Percentiles rank a stretch among this genome's conserved stretches.
Conservation (phyloP, 441 rosid genomes). For the Capsella rubella region DNA sequence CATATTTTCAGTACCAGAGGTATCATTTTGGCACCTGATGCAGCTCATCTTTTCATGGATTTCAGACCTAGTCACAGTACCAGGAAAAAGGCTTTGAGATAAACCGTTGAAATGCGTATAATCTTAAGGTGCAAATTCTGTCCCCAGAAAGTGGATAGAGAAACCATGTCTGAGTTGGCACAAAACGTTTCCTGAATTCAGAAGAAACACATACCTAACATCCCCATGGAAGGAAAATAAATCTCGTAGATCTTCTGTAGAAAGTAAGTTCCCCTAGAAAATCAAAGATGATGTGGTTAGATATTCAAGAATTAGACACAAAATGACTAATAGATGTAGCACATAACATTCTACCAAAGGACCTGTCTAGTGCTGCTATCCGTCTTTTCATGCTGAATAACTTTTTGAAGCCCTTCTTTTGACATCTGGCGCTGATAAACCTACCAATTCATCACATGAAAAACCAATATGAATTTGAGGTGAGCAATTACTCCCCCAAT, state of each 20-base stretch:
- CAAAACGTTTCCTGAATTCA: background rate
- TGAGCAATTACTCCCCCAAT: slow-evolving; percentile 26
- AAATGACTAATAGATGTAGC: slow-evolving; percentile 27
- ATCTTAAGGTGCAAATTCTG: slow-evolving; percentile 11
- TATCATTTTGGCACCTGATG: slow-evolving; percentile 62
- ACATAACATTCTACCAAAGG: slow-evolving; percentile 28
- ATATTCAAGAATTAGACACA: slow-evolving; percentile 26
- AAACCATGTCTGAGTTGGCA: background rate
- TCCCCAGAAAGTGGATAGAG: slow-evolving; percentile 14
- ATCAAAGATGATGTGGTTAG: slow-evolving; percentile 25
- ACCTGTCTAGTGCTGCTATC: slow-evolving; percentile 64
- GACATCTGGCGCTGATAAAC: slow-evolving; percentile 99
- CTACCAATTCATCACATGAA: slow-evolving; percentile 51
- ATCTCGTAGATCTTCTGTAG: slow-evolving; percentile 88
- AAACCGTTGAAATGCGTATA: slow-evolving; percentile 15
- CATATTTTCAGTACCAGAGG: slow-evolving; percentile 42
- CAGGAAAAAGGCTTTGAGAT: slow-evolving; percentile 19
- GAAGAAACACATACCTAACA: slow-evolving; percentile 58
- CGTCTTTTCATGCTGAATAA: slow-evolving; percentile 79
- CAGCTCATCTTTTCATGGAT: slow-evolving; percentile 94
- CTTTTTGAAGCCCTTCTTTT: slow-evolving; percentile 98
- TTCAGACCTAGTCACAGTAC: slow-evolving; percentile 71
- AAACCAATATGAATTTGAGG: slow-evolving; percentile 33
- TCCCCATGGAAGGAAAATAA: slow-evolving; percentile 82
- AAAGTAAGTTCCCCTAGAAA: slow-evolving; percentile 84